phyloP scores from a whole-genome alignment of 305 asterid species.

The Fraxinus angustifolia region DNA sequence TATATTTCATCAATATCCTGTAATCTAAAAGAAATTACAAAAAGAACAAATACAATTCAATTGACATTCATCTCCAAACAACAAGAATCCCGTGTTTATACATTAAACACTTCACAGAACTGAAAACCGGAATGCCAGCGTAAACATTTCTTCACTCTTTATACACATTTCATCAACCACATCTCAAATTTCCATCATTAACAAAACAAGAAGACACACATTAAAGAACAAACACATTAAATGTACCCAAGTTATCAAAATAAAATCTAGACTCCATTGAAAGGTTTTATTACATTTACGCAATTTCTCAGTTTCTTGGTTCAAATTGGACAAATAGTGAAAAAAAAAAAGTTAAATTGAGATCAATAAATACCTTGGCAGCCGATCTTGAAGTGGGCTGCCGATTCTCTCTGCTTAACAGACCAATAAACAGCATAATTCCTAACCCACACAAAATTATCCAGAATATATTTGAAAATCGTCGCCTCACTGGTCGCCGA shows the following conservation, averaged over 20 bases:
- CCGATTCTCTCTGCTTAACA: conserved; percentile 34
- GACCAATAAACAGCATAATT: conserved; percentile 31
- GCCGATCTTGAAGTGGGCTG: conserved; percentile 35
- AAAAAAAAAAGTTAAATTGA: not conserved
- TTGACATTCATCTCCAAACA: not conserved
- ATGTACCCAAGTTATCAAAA: not conserved
- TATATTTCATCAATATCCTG: not conserved
- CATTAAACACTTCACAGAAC: not conserved
- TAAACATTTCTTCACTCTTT: not conserved
- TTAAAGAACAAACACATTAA: not conserved
- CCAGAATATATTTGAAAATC: conserved; percentile 36
- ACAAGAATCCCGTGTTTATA: not conserved
- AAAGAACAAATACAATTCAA: not conserved
- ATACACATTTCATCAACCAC: not conserved
- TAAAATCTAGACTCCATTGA: not conserved
- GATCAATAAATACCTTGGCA: conserved; percentile 30
- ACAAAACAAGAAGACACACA: not conserved
- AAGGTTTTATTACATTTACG: not conserved
- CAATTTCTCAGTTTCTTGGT: not conserved
- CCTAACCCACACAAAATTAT: conserved; percentile 30
- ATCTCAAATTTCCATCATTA: not conserved
- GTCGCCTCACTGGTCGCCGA: conserved; percentile 41
- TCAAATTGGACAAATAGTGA: not conserved
- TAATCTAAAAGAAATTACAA: not conserved
- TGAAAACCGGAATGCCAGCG: not conserved